These are phyloP conservation scores for Agroathelia rolfsii DNA, from an alignment of 1,284 basidiomycete genomes.

Conservation along the genomic window DNA sequence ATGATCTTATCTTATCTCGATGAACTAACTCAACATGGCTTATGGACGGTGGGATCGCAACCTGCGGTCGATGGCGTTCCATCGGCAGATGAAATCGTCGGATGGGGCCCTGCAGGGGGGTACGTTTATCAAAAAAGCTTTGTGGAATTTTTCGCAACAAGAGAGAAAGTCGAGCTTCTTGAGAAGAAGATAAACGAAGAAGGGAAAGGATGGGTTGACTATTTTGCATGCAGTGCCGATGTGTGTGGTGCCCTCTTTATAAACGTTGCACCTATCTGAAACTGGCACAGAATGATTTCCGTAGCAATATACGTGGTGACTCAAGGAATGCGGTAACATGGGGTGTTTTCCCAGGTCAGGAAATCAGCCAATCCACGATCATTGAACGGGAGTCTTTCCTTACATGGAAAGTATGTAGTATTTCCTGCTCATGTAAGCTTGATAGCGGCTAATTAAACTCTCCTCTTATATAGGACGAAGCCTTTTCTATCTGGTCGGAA, in stretches of 20 bases:
- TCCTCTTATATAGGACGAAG: conserved; percentile 66
- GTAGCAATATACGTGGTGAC: conserved; percentile 72
- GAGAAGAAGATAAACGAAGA: conserved; percentile 45
- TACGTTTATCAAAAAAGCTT: conserved; percentile 98
- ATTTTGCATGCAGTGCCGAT: conserved; percentile 76
- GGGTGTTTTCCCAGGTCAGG: conserved; percentile 96
- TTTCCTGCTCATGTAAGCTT: background rate
- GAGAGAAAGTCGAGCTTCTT: conserved; percentile 54
- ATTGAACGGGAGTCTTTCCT: conserved; percentile 90
- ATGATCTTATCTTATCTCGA: conserved; percentile 77
- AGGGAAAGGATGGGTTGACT: conserved; percentile 65
- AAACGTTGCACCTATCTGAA: background rate
- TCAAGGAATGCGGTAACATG: conserved; percentile 95
- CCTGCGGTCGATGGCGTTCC: conserved; percentile 80
- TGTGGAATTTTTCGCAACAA: conserved; percentile 88
- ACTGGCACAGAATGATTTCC: conserved; percentile 59
- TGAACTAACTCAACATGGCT: conserved; percentile 63
- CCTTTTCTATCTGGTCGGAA: conserved; percentile 92
- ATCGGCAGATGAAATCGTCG: conserved; percentile 72
- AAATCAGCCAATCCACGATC: conserved; percentile 94
- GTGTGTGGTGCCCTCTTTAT: conserved; percentile 30
- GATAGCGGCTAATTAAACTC: conserved; percentile 4
- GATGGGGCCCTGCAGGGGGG: conserved; percentile 88
- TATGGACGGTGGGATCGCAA: conserved; percentile 98
- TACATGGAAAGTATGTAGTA: conserved; percentile 75